Base-by-base conservation (phyloP, 140 eudicot species). In the Ambrosia hybrid region DNA sequence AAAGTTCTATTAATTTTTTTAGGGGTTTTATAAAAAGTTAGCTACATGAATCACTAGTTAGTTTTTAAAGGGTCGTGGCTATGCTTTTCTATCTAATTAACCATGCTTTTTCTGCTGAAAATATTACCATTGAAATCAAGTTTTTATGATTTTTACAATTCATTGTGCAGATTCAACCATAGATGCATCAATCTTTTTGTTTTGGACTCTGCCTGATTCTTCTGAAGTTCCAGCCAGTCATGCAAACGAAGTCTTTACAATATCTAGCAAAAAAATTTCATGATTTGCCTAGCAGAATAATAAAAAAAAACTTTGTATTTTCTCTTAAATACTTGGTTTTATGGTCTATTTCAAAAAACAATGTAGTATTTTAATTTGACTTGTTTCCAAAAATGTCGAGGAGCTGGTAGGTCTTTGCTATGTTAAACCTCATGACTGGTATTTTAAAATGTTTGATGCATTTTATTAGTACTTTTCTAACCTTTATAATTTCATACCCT, bases 131-230 rank as follows among this genome's bases (percentile, higher is more conserved):
- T 80, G 67, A 88, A 85, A 75, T 83, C 58, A 79, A 67, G 64
- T 61, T 82, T 91, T 85, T 85, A 80, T 73, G 79, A 57, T 51
- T 72, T 79, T 78, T 80, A 85, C 80, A 73, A 83, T 87, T 92
- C 84, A 71, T 85, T 85, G 92, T 92, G 98, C 98, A 92, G 98
- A 92, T 92, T 78, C 75, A 85, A 79, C 81, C 87, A 83, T 81
- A 87, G 86, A 81, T 88, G 88, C 86, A 77, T 80, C 88, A 81
- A 83, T 82, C 85, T 92, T 92, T 92, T 89, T 77, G 83, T 88
- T 89, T 90, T 92, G 88, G 95, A 84, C 80, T 83, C 81, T 81
- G 96, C 83, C 83, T 87, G 96, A 87, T 83, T 89, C 89, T 83
- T 88, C 90, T 78, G 92, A 91, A 91, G 97, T 91, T 87, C 90